A percentile compares a stretch with the other conserved stretches of the same genome.
Evolutionary conservation across 2,329 filamentous ascomycete genomes (phyloP).

Genomic region (Cyphellophora attinorum): DNA sequence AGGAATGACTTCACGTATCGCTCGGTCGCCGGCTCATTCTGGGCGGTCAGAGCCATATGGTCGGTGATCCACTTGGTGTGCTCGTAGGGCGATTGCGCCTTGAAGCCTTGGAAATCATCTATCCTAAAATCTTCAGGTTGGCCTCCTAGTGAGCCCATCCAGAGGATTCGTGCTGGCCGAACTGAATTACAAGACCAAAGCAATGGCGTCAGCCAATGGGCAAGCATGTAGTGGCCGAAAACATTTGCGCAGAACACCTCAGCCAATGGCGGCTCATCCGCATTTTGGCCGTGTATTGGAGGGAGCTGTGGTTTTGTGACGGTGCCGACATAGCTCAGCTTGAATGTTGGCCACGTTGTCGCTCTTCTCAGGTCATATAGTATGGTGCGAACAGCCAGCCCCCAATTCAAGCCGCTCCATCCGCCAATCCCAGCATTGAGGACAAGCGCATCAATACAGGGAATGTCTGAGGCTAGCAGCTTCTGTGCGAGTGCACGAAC

Average conservation of each 20-base stretch:
- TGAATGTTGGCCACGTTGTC: conserved; percentile 70
- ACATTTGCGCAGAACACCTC: conserved; percentile 84
- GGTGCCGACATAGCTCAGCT: conserved; percentile 51
- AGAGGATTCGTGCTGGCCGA: conserved; percentile 61
- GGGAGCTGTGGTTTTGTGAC: conserved; percentile 44
- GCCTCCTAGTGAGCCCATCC: conserved; percentile 77
- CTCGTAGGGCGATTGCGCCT: conserved; percentile 62
- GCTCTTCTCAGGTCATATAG: conserved; percentile 57
- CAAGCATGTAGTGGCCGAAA: conserved; percentile 89
- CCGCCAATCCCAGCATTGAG: conserved; percentile 85
- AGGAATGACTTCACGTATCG: conserved; percentile 52
- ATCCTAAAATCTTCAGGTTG: conserved; percentile 46
- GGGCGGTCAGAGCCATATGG: conserved; percentile 59
- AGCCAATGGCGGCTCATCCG: conserved; percentile 54
- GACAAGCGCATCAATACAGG: conserved; percentile 67
- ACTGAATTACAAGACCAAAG: conserved; percentile 42
- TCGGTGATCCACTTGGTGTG: conserved; percentile 81
- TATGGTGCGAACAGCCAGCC: conserved; percentile 44
- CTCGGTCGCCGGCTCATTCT: conserved; percentile 51
- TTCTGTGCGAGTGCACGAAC: conserved; percentile 44
- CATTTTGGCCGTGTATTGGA: conserved; percentile 1
- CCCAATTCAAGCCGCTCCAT: conserved; percentile 71
- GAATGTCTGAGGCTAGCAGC: conserved; percentile 41
- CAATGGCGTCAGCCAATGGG: conserved; percentile 68
- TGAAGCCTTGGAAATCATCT: conserved; percentile 68